Evolutionary conservation across 1,284 basidiomycete genomes (phyloP).

Genomic region (Cryptococcus hybrid): DNA sequence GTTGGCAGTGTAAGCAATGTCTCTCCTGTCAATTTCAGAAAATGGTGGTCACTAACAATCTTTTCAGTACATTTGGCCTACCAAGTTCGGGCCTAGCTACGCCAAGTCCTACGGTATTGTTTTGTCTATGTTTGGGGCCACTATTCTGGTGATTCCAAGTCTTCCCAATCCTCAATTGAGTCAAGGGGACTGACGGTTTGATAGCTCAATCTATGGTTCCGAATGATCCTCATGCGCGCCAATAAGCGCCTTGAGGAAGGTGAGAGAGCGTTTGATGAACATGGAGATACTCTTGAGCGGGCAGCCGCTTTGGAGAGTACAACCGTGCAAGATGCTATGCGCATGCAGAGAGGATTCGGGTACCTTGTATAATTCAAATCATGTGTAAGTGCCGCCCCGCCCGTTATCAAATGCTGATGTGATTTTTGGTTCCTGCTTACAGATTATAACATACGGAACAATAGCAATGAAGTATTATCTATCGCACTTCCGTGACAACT

Average conservation of each 20-base stretch:
- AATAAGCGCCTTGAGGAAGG: slow-evolving; percentile 31
- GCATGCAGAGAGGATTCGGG: slow-evolving; percentile 30
- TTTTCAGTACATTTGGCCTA: slow-evolving; percentile 25
- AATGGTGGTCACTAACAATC: neutral
- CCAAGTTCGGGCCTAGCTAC: slow-evolving; percentile 27
- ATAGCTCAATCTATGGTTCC: slow-evolving; percentile 36
- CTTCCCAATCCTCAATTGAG: neutral
- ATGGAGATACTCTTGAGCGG: slow-evolving; percentile 18
- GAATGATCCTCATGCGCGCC: slow-evolving; percentile 26
- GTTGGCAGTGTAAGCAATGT: slow-evolving; percentile 29
- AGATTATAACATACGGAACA: too few relatives aligned
- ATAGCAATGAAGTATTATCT: too few relatives aligned
- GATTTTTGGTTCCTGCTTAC: too few relatives aligned
- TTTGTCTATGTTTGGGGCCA: slow-evolving; percentile 26
- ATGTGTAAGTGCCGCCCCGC: too few relatives aligned
- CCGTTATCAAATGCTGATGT: too few relatives aligned
- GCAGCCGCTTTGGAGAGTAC: slow-evolving; percentile 26
- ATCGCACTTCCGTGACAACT: too few relatives aligned
- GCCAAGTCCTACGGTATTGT: slow-evolving; percentile 35
- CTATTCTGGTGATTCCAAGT: slow-evolving; percentile 21
- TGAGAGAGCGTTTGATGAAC: slow-evolving; percentile 27
- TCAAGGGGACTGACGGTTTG: neutral
- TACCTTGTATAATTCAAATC: slow-evolving; percentile 12
- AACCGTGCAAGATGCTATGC: slow-evolving; percentile 22
- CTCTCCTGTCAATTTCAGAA: neutral